Conservation (phyloP, 768 basidiomycete species). For the Kwoniella botswanensis region DNA sequence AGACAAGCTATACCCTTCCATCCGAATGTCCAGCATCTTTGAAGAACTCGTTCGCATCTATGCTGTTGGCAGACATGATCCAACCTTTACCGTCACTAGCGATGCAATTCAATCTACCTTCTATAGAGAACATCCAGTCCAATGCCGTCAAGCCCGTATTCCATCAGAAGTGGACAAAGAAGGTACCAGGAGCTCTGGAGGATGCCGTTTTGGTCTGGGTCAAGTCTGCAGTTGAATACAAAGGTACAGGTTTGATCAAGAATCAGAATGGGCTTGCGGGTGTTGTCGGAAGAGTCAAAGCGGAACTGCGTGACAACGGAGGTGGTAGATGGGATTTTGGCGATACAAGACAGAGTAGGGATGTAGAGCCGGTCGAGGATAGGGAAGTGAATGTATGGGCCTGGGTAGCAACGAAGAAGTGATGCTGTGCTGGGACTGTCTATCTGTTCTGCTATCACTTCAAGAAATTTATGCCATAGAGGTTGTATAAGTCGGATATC, state of each 20-base stretch:
- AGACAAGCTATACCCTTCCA: conserved; percentile 42
- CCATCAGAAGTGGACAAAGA: conserved; percentile 18
- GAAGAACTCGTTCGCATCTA: conserved; percentile 40
- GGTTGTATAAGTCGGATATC: background rate
- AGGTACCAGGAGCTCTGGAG: conserved; percentile 21
- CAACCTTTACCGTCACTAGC: conserved; percentile 43
- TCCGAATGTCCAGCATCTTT: conserved; percentile 28
- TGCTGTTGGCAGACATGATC: conserved; percentile 47
- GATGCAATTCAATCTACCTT: conserved; percentile 44
- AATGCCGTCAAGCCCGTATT: conserved; percentile 27
- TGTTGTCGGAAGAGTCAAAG: conserved; percentile 6
- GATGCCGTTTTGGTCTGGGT: conserved; percentile 40
- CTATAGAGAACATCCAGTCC: conserved; percentile 5
- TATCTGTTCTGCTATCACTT: background rate
- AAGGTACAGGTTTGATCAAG: conserved; percentile 28
- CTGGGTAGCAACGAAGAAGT: conserved; percentile 26
- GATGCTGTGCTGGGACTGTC: background rate
- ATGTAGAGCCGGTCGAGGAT: background rate
- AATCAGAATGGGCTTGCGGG: conserved; percentile 11
- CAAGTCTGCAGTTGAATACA: conserved; percentile 40
- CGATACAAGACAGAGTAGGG: background rate
- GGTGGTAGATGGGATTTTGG: conserved; percentile 8
- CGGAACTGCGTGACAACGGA: background rate
- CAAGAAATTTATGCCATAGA: background rate
- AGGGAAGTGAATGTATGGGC: conserved; percentile 29